These are phyloP conservation scores for Colletotrichum sp. DNA, from an alignment of 2,329 filamentous ascomycete genomes.

Conservation along the genomic window DNA sequence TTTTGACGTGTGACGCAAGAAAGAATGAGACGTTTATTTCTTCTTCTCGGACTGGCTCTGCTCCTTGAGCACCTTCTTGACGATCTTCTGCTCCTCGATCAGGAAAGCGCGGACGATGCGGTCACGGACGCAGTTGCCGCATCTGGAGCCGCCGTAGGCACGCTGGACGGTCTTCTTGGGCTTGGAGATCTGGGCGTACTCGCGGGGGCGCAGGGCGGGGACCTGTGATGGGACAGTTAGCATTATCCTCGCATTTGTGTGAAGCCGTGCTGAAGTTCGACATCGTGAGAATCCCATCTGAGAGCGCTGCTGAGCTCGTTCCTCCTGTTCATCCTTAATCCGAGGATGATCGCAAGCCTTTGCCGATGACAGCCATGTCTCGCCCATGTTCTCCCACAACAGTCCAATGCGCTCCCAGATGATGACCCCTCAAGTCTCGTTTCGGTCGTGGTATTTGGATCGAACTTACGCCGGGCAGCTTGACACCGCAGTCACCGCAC, in stretches of 20 bases:
- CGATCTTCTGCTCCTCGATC: constrained; percentile 99
- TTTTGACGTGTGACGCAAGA: constrained; percentile 25
- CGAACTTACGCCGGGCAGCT: constrained; percentile 93
- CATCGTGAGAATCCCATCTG: background rate
- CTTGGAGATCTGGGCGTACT: constrained; percentile 96
- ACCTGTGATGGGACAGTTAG: constrained; percentile 57
- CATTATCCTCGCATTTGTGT: background rate
- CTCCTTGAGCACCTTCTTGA: constrained; percentile 99
- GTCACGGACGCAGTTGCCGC: constrained; percentile 98
- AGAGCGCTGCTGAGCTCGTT: background rate
- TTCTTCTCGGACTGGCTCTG: constrained; percentile 77
- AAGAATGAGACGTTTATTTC: constrained; percentile 59
- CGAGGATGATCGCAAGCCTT: background rate
- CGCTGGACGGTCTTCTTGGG: constrained; percentile 99
- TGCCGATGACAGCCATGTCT: fast-evolving
- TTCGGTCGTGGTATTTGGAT: constrained; percentile 1
- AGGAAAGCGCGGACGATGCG: constrained; percentile 97
- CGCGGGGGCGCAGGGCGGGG: constrained; percentile 95
- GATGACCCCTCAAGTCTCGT: background rate
- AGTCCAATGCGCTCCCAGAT: constrained; percentile 2
- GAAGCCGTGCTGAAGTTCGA: background rate
- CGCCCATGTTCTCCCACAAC: background rate
- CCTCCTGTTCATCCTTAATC: background rate
- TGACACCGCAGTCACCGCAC: constrained; percentile 98
- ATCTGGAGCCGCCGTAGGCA: constrained; percentile 97